Evolutionary conservation across 768 basidiomycete genomes (phyloP), one percentile per base, ranked within the genome.

Genomic region (Fomitopsis serialis): DNA sequence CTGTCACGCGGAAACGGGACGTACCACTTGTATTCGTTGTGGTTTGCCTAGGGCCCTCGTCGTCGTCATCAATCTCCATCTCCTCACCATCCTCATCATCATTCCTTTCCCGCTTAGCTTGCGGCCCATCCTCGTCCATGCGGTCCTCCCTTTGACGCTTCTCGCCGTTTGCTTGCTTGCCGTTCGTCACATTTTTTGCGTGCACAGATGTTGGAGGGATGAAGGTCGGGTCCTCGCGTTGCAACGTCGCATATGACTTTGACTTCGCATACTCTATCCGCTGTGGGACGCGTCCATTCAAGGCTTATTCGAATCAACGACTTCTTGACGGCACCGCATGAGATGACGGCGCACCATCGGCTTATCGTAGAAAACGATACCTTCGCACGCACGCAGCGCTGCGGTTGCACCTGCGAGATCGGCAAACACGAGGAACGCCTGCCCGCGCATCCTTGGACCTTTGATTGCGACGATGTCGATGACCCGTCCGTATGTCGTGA

Each of bases 21-120:
- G 27, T 44, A 53, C 52, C 47, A 27, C 53, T 55, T 27, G 69
- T 55, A 68, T 69, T 55, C 70, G 76, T 48, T 13, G 50, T 43
- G 24, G 37, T 37, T 37, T 56, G 55, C 51, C 58, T 64, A 46
- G 59, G 45, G 45, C 72, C 71, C 35, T 88, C 85, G 44, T 90
- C 87, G 45, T 97, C 92, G 47, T 94, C 92, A 55, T 94, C 92
- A 63, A 93, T 91, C 72, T 96, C 93, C 87, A 95, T 95, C 72
- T 93, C 91, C 65, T 88, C 88, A 51, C 84, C 92, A 57, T 90
- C 80, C 13, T 73, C 72, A 12, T 83, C 81, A 50, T 78, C 84
- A 45, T 64, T 58, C 67, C 82, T 90, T 62, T 84, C 81, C 57
- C 84, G 80, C 73, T 95, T 96, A 24, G 76, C 60, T 42, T 74